A percentile compares a stretch with the other conserved stretches of the same genome.
Conservation (phyloP, 148 eudicot genomes). For the Talinum fruticosum region DNA sequence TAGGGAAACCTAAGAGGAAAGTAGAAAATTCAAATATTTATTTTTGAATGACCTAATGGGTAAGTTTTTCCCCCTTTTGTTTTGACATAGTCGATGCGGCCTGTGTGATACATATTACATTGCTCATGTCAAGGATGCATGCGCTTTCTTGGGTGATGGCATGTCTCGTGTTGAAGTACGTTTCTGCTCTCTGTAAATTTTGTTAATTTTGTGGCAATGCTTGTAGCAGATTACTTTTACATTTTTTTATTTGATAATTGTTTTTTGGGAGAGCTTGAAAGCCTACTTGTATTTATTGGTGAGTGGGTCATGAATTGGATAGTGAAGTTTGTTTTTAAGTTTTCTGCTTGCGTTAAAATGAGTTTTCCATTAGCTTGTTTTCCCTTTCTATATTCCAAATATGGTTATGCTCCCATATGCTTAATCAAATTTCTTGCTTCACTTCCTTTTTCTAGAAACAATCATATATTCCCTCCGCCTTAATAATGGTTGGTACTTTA, state of each 20-base stretch:
- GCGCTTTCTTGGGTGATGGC: constrained; percentile 96
- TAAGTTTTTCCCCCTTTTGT: not conserved
- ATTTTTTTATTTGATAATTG: no score
- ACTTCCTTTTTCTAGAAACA: no score
- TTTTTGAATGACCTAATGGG: not conserved
- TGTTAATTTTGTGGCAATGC: not conserved
- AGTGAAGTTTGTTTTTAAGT: not conserved
- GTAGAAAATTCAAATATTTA: not conserved
- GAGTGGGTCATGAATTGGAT: not conserved
- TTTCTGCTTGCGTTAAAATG: no score
- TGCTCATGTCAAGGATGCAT: constrained; percentile 94
- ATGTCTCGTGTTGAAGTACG: constrained; percentile 95
- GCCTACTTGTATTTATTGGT: not conserved
- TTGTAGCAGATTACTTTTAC: no score
- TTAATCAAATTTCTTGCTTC: no score
- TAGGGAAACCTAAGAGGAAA: not conserved
- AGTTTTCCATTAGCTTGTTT: no score
- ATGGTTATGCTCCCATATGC: no score
- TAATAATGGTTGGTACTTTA: no score
- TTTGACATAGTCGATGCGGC: constrained; percentile 66
- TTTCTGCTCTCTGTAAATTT: not conserved
- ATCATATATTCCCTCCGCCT: no score
- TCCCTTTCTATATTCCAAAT: no score
- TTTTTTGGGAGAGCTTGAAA: not conserved
- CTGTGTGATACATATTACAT: constrained; percentile 89